A percentile compares a stretch with the other conserved stretches of the same genome.
phyloP scores from a whole-genome alignment of 2,329 filamentous ascomycete genomes.

The Aspergillus spinulosporus region DNA sequence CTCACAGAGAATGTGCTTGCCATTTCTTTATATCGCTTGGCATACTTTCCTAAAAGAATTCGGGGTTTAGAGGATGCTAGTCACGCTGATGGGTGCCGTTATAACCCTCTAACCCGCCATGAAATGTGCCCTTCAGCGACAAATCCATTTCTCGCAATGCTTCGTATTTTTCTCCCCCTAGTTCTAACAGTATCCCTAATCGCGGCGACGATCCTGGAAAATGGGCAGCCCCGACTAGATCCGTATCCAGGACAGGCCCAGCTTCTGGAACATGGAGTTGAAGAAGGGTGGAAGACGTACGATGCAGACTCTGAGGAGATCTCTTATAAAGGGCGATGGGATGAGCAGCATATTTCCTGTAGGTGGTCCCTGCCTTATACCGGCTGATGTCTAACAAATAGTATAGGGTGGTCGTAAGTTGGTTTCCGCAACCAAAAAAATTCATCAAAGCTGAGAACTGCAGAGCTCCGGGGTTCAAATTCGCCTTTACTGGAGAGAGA shows the following conservation, averaged over 20 bases:
- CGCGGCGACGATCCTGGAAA: conserved; percentile 44
- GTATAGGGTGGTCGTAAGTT: conserved; percentile 56
- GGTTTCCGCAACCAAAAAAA: neutral
- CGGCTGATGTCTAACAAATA: neutral
- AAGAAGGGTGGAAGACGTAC: conserved; percentile 50
- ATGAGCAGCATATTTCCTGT: conserved; percentile 59
- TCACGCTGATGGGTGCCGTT: neutral
- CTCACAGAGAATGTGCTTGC: neutral
- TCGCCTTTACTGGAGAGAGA: conserved; percentile 56
- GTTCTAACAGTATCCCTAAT: conserved; percentile 1
- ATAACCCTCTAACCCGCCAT: neutral
- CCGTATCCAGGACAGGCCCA: conserved; percentile 41
- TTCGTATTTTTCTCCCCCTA: neutral
- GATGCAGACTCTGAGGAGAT: conserved; percentile 54
- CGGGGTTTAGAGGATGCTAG: neutral
- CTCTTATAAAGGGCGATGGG: conserved; percentile 64
- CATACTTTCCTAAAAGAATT: neutral
- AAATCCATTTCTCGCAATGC: neutral
- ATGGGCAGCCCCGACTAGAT: conserved; percentile 42
- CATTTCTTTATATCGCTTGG: too few species aligned
- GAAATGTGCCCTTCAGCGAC: neutral
- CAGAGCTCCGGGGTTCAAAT: conserved; percentile 54
- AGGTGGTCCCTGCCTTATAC: conserved; percentile 11
- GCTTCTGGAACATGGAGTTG: conserved; percentile 21
- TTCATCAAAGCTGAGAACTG: conserved; percentile 6